Evolutionary conservation across 164 flowering plant species (phyloP), one percentile per base, ranked within the genome.

Genomic region (Tinospora cordifolia): DNA sequence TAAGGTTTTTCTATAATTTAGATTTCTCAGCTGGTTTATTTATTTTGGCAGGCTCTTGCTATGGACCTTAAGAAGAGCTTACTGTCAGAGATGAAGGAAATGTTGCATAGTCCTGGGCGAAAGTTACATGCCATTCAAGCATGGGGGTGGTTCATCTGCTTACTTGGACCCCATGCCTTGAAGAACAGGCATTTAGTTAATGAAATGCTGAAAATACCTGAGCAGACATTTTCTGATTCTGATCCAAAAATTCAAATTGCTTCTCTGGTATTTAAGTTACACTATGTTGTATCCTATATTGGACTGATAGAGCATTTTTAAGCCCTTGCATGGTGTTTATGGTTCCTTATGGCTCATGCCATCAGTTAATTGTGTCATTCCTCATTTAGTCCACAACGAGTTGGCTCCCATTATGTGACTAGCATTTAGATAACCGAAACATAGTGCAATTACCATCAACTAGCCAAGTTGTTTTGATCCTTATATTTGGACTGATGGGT

Each of bases 61-160:
- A 62, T 66, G 65, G 92, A 91, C 69, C 67, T 88, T 76, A 86
- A 87, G 83, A 67, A 75, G 71, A 83, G 26, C 34, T 77, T 91
- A 78, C 85, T 88, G 60, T 71, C 75, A 36, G 77, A 76, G 68
- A 79, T 91, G 90, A 83, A 83, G 74, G 81, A 86, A 46, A 68
- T 85, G 72, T 60, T 87, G 66, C 71, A 65, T 54, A 79, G 76
- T 51, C 77, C 74, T 62, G 87, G 86, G 17, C 76, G 79, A 82
- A 85, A 85, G 77, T 72, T 86, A 72, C 87, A 82, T 73, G 40
- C 81, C 19, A 63, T 89, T 62, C 85, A 81, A 77, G 97, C 94
- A 49, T 91, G 97, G 97, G 86, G 88, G 63, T 91, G 94, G 97
- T 81, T 82, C 76, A 84, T 89, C 74, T 81, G 86, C 69, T 68